A percentile compares a stretch with the other conserved stretches of the same genome.
phyloP scores from a whole-genome alignment of 257 asterid species.

The Solanum sparsipilum region DNA sequence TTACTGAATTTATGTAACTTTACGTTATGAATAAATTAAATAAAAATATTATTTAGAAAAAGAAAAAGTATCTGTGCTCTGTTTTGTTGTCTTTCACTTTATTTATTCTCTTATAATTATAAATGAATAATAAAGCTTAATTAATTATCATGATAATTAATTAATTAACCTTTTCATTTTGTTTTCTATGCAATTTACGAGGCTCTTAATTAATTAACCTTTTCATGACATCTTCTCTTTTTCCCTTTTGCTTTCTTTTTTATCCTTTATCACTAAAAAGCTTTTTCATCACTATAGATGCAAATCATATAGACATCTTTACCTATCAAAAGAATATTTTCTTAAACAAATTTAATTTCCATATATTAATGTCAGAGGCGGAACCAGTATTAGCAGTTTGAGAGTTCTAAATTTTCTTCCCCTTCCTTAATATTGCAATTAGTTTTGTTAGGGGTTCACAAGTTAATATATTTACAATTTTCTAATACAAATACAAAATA shows the following conservation, averaged over 20 bases:
- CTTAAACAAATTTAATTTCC: neutral
- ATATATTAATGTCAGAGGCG: neutral
- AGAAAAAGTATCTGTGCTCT: neutral
- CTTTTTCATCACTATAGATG: neutral
- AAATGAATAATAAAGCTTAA: neutral
- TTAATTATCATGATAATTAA: slow-evolving; percentile 12
- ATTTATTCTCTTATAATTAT: slow-evolving; percentile 7
- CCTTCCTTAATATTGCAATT: neutral
- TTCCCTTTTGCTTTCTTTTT: neutral
- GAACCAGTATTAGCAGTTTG: fast-evolving
- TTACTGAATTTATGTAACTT: neutral
- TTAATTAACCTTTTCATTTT: slow-evolving; percentile 4
- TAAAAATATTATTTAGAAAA: neutral
- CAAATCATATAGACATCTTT: neutral
- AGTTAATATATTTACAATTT: no score
- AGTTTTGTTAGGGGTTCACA: neutral
- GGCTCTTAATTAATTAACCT: slow-evolving; percentile 11
- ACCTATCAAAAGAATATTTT: neutral
- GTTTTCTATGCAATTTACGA: slow-evolving; percentile 9
- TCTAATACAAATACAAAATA: neutral
- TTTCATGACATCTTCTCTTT: slow-evolving; percentile 27
- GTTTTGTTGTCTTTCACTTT: neutral
- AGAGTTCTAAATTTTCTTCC: neutral
- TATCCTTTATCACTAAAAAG: slow-evolving; percentile 14
- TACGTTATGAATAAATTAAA: neutral